phyloP scores from a whole-genome alignment of 495 filamentous ascomycete genomes.

The Xylaria intraflava region DNA sequence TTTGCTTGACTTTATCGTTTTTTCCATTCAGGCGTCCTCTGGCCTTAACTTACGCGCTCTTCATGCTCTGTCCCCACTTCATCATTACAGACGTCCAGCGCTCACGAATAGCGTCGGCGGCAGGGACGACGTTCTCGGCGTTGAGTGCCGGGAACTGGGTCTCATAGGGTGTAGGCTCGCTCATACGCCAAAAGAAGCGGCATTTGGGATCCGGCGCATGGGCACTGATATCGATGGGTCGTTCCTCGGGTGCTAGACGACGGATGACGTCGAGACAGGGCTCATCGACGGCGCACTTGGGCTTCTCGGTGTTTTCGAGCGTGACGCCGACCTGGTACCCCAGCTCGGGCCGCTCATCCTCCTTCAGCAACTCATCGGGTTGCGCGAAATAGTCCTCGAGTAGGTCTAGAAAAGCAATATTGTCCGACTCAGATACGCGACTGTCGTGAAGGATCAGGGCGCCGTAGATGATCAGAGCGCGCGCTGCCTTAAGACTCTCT shows the following conservation, averaged over 20 bases:
- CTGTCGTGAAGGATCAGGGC: conserved; percentile 47
- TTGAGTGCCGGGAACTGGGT: conserved; percentile 42
- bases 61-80: conserved; percentile 45
- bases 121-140: conserved; percentile 38
- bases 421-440: conserved; percentile 43
- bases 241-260: conserved; percentile 38
- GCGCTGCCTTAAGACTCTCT: conserved; percentile 39
- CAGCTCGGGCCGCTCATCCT: conserved; percentile 44
- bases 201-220: conserved; percentile 45
- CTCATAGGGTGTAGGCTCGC: conserved; percentile 37
- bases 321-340: conserved; percentile 48
- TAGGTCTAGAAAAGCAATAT: conserved; percentile 44
- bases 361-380: conserved; percentile 32
- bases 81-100: conserved; percentile 42
- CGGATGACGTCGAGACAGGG: conserved; percentile 43
- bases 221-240: conserved; percentile 41
- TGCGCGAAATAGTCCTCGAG: conserved; percentile 51
- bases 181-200: conserved; percentile 48
- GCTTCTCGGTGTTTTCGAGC: conserved; percentile 49
- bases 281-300: conserved; percentile 48
- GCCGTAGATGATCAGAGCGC: conserved; percentile 43
- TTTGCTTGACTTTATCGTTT: neutral
- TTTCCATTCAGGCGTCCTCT: neutral
- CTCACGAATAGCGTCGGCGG: conserved; percentile 33
- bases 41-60: conserved; percentile 38